Evolutionary conservation across 208 protist genomes (phyloP).

Genomic region (Strigomonas culicis): DNA sequence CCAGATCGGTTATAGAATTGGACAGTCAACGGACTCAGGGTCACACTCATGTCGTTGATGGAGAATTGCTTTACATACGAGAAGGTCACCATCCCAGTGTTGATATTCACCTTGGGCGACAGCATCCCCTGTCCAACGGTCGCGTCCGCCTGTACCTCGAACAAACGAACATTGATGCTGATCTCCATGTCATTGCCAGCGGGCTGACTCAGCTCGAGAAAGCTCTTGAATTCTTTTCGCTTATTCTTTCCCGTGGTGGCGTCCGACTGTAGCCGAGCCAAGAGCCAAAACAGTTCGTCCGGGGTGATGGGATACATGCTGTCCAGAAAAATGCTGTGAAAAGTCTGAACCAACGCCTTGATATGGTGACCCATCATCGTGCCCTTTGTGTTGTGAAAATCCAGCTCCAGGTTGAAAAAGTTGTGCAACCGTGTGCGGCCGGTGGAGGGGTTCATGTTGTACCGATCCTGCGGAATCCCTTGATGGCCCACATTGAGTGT

Average conservation of each 20-base stretch:
- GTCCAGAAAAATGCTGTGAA: constrained; percentile 75
- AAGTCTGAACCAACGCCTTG: constrained; percentile 42
- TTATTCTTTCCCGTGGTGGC: constrained; percentile 66
- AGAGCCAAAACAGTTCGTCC: constrained; percentile 84
- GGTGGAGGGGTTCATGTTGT: constrained; percentile 39
- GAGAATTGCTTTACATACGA: constrained; percentile 66
- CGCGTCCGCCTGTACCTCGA: constrained; percentile 42
- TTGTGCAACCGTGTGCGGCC: constrained; percentile 57
- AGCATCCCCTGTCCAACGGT: constrained; percentile 18
- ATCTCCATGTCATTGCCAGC: constrained; percentile 64
- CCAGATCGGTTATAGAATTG: constrained; percentile 18
- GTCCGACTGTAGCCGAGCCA: constrained; percentile 73
- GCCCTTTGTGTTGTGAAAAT: constrained; percentile 51
- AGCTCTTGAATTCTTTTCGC: constrained; percentile 71
- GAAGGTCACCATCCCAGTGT: constrained; percentile 50
- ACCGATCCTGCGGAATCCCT: constrained; percentile 39
- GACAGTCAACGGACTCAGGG: constrained; percentile 48
- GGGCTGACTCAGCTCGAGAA: constrained; percentile 53
- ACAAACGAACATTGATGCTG: constrained; percentile 41
- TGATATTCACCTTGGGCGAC: constrained; percentile 32
- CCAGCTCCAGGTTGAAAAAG: constrained; percentile 63
- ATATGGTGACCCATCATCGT: constrained; percentile 68
- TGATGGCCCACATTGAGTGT: constrained; percentile 69
- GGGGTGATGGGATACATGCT: constrained; percentile 55
- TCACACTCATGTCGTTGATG: constrained; percentile 49